Evolutionary conservation across 2,329 filamentous ascomycete species (phyloP).

Genomic region (Huntiella moniliformis): DNA sequence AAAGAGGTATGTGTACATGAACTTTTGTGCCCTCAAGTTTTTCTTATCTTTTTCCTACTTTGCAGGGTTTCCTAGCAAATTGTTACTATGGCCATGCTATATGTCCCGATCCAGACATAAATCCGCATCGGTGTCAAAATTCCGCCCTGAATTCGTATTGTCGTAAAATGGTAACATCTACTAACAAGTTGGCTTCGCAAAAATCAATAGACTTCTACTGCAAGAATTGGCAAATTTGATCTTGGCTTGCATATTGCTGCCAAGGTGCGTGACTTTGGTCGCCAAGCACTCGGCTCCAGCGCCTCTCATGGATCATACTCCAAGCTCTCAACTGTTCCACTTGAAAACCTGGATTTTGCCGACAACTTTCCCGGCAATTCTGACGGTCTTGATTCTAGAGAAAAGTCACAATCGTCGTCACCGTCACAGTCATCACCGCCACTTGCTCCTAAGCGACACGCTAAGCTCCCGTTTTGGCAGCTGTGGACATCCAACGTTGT

Average conservation of each 20-base stretch:
- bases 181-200: background rate
- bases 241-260: conserved; percentile 22
- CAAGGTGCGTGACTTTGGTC: conserved; percentile 15
- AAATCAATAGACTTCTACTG: conserved; percentile 24
- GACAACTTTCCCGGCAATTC: background rate
- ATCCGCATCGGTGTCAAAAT: too few relatives aligned
- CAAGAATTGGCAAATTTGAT: conserved; percentile 27
- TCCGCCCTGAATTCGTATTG: too few relatives aligned
- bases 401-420: background rate
- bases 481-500: conserved; percentile 31
- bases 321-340: conserved; percentile 3
- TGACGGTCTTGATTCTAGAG: background rate
- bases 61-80: too few relatives aligned
- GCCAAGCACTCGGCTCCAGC: conserved; percentile 15
- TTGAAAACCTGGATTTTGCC: background rate
- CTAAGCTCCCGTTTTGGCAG: conserved; percentile 21
- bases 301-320: background rate
- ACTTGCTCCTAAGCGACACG: background rate
- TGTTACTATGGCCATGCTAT: too few relatives aligned
- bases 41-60: too few relatives aligned
- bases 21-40: background rate
- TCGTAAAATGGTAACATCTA: too few relatives aligned
- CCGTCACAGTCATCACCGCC: background rate
- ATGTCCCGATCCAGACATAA: too few relatives aligned
- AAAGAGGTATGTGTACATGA: conserved; percentile 46